A percentile compares a stretch with the other conserved stretches of the same genome.
Conservation (phyloP, 2,329 filamentous ascomycete species). For the Ustulina deusta region DNA sequence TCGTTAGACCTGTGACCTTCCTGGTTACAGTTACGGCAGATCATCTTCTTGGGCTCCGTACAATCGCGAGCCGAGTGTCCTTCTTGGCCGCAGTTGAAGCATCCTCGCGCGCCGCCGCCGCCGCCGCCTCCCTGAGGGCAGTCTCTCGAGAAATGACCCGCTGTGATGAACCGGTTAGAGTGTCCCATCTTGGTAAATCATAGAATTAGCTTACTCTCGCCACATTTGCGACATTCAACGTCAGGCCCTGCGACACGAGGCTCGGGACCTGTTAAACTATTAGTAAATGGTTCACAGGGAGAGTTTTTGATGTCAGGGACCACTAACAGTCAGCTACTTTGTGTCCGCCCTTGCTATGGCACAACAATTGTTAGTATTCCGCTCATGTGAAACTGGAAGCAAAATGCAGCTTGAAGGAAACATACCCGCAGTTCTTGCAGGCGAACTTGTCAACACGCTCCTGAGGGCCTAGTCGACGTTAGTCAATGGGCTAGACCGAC, state of each 20-base stretch:
- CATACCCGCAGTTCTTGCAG: slow-evolving; percentile 74
- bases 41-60: slow-evolving; percentile 59
- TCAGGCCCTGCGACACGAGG: slow-evolving; percentile 69
- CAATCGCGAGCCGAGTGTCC: slow-evolving; percentile 69
- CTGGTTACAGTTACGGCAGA: slow-evolving; percentile 71
- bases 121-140: slow-evolving; percentile 70
- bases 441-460: slow-evolving; percentile 73
- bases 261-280: slow-evolving; percentile 57
- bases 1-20: slow-evolving; percentile 72
- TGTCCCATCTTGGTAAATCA: background rate
- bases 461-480: slow-evolving; percentile 60
- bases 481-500: slow-evolving; percentile 26
- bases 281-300: slow-evolving; percentile 31
- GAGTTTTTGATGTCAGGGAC: slow-evolving; percentile 28
- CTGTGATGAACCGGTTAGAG: slow-evolving; percentile 51
- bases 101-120: slow-evolving; percentile 63
- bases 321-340: slow-evolving; percentile 62
- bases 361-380: slow-evolving; percentile 27
- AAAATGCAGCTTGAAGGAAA: slow-evolving; percentile 38
- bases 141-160: slow-evolving; percentile 72
- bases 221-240: slow-evolving; percentile 75
- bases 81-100: slow-evolving; percentile 73
- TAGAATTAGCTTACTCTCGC: slow-evolving; percentile 62
- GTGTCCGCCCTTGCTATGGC: slow-evolving; percentile 61
- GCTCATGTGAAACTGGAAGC: background rate